Evolutionary conservation across 352 stramenopile species (phyloP).

Genomic region (Phytophthora rubi): DNA sequence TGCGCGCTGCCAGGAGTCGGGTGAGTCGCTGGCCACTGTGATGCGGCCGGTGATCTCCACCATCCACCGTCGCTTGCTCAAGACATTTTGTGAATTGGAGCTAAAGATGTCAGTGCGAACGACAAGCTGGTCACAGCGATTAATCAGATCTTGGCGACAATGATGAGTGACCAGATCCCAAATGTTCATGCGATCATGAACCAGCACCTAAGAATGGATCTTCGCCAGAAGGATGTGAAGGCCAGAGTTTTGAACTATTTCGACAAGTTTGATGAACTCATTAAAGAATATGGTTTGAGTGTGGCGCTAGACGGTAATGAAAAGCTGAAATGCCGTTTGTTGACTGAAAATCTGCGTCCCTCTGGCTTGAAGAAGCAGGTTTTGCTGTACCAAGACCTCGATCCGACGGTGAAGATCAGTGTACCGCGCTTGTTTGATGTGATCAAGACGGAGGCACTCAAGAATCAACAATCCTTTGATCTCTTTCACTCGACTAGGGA

Average conservation of each 20-base stretch:
- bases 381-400: constrained; percentile 5
- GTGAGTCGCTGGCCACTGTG: constrained; percentile 1
- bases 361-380: neutral
- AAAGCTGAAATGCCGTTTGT: constrained; percentile 13
- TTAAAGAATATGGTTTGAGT: constrained; percentile 12
- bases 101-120: neutral
- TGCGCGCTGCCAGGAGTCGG: constrained; percentile 5
- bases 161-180: constrained; percentile 14
- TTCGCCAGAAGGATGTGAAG: constrained; percentile 8
- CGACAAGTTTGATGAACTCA: constrained; percentile 13
- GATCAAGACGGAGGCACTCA: constrained; percentile 3
- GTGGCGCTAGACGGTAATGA: constrained; percentile 1
- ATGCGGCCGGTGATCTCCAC: constrained; percentile 5
- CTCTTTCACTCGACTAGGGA: constrained; percentile 3
- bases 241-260: constrained; percentile 11
- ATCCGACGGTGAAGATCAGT: constrained; percentile 1
- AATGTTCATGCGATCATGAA: constrained; percentile 6
- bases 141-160: constrained; percentile 5
- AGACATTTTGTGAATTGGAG: constrained; percentile 7
- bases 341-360: constrained; percentile 9
- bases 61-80: constrained; percentile 1
- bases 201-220: constrained; percentile 8
- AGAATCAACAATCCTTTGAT: constrained; percentile 13
- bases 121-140: constrained; percentile 8
- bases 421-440: constrained; percentile 2